Percentiles rank a stretch among this genome's conserved stretches.
phyloP scores from a whole-genome alignment of 495 filamentous ascomycete genomes.

The Neurospora intermedia region DNA sequence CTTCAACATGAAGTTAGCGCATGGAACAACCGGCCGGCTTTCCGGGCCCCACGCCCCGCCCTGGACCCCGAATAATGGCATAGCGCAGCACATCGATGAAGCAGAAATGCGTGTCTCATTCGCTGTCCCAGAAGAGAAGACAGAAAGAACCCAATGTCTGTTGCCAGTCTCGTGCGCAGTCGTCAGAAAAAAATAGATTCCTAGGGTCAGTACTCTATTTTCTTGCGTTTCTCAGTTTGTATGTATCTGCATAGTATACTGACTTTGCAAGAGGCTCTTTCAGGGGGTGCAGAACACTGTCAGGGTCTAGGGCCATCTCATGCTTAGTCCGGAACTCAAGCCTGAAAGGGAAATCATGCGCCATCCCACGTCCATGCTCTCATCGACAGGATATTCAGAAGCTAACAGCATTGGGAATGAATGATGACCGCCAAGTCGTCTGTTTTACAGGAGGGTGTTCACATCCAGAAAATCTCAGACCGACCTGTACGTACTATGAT shows the following conservation, averaged over 20 bases:
- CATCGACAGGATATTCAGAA: slow-evolving; percentile 4
- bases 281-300: not conserved
- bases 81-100: slow-evolving; percentile 1
- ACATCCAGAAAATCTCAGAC: not conserved
- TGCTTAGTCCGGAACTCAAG: slow-evolving; percentile 5
- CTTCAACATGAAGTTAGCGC: not conserved
- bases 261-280: not conserved
- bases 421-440: slow-evolving; percentile 8
- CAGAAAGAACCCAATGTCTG: not conserved
- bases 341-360: slow-evolving; percentile 13
- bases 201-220: not conserved
- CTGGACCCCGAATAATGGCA: slow-evolving; percentile 5
- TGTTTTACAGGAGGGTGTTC: not conserved
- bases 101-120: not conserved
- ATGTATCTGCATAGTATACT: not conserved
- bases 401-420: slow-evolving; percentile 1
- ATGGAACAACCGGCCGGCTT: not conserved
- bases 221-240: not conserved
- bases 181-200: not conserved
- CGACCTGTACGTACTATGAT: slow-evolving; percentile 2
- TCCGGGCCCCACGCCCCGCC: not conserved
- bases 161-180: not conserved
- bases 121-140: not conserved
- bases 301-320: not conserved
- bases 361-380: slow-evolving; percentile 9